Conservation (phyloP, 2,329 filamentous ascomycete genomes). For the Stemphylium vesicarium region DNA sequence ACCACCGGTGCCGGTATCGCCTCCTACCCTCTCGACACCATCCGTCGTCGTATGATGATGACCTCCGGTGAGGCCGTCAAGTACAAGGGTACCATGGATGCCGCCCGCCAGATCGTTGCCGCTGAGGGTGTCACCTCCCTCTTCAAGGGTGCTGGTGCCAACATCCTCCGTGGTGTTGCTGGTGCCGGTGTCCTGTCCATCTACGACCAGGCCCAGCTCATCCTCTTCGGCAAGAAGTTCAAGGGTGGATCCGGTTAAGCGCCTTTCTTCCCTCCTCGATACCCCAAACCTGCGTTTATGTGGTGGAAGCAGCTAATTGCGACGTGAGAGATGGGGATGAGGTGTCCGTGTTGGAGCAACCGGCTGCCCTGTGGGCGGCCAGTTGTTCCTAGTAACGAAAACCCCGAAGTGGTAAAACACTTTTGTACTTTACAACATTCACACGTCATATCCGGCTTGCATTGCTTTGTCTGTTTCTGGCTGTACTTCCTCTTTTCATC, state of each 20-base stretch:
- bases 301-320: conserved; percentile 46
- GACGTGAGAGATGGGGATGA: conserved; percentile 36
- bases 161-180: conserved; percentile 99
- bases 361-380: conserved; percentile 46
- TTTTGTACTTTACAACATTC: conserved; percentile 52
- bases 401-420: conserved; percentile 47
- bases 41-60: conserved; percentile 99
- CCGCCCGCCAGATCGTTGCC: conserved; percentile 90
- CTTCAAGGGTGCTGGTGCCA: conserved; percentile 99
- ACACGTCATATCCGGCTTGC: conserved; percentile 49
- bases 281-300: conserved; percentile 45
- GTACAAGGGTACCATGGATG: conserved; percentile 97
- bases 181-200: conserved; percentile 99
- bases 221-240: conserved; percentile 99
- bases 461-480: conserved; percentile 47
- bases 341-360: conserved; percentile 45
- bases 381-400: conserved; percentile 53
- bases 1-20: conserved; percentile 99
- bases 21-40: conserved; percentile 99
- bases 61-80: conserved; percentile 96
- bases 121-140: conserved; percentile 98
- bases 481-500: conserved; percentile 44
- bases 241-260: conserved; percentile 64
- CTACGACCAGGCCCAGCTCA: conserved; percentile 99
- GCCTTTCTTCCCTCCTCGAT: conserved; percentile 42